Conservation (phyloP, 345 rosid species). For the Aurinia saxatilis region DNA sequence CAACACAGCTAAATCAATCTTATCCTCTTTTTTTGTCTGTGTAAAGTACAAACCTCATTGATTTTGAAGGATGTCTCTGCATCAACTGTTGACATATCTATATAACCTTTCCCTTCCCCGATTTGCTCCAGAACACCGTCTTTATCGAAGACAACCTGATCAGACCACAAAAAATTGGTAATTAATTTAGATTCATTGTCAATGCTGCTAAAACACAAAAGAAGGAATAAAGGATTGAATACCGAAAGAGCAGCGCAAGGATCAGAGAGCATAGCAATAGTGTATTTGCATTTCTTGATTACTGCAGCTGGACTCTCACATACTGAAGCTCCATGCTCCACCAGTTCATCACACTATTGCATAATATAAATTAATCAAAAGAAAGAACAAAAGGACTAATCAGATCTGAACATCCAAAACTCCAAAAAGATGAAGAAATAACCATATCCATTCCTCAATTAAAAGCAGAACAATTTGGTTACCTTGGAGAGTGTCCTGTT, state of each 20-base stretch:
- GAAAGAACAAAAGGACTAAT: background rate
- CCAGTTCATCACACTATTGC: conserved; percentile 79
- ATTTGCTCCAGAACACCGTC: conserved; percentile 74
- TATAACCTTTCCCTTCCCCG: conserved; percentile 62
- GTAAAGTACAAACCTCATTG: conserved; percentile 38
- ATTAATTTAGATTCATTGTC: background rate
- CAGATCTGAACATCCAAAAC: conserved; percentile 10
- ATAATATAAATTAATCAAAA: background rate
- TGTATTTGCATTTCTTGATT: conserved; percentile 74
- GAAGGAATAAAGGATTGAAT: background rate
- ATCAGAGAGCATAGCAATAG: conserved; percentile 88
- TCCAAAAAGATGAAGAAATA: too few species aligned
- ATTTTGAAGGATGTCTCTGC: conserved; percentile 76
- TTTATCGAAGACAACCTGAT: conserved; percentile 83
- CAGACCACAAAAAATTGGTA: background rate
- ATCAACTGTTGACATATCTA: conserved; percentile 96
- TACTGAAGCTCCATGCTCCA: conserved; percentile 69
- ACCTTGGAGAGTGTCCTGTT: conserved; percentile 95
- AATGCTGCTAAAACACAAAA: background rate
- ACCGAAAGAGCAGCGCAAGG: conserved; percentile 89
- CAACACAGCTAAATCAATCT: background rate
- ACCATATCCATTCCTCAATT: too few species aligned
- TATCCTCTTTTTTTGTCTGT: background rate
- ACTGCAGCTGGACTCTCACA: conserved; percentile 83
- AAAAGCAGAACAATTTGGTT: background rate